Evolutionary conservation across 805 yeast genomes (phyloP).

Genomic region (Priceomyces melissophilus): DNA sequence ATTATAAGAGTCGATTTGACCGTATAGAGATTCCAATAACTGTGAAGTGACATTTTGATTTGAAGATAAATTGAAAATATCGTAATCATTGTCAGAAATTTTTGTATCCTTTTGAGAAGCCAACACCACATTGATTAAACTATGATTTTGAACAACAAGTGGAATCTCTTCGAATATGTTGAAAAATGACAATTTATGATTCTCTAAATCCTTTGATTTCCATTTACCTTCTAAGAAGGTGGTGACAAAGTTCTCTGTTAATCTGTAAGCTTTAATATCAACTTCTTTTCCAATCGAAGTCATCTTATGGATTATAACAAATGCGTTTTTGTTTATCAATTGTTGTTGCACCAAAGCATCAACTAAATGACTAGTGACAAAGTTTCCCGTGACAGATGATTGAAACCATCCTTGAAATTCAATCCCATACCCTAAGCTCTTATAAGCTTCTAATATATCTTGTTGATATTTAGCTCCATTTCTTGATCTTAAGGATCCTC

Average conservation of each 20-base stretch:
- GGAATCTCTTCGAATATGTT: conserved; percentile 73
- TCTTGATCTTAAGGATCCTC: conserved; percentile 57
- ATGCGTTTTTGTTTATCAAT: conserved; percentile 49
- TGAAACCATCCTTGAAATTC: conserved; percentile 83
- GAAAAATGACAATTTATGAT: conserved; percentile 56
- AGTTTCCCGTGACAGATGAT: conserved; percentile 64
- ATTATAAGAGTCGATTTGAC: conserved; percentile 70
- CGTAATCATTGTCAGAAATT: conserved; percentile 24
- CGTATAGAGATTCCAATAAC: conserved; percentile 59
- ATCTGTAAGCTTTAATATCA: conserved; percentile 64
- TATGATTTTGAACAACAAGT: conserved; percentile 62
- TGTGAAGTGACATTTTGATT: conserved; percentile 44
- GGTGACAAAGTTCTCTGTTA: conserved; percentile 58
- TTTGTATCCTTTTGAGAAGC: conserved; percentile 20
- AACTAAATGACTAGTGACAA: conserved; percentile 60
- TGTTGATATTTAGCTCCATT: conserved; percentile 66
- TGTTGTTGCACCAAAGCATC: conserved; percentile 71
- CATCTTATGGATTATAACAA: conserved; percentile 66
- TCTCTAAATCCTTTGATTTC: conserved; percentile 59
- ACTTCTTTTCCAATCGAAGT: conserved; percentile 64
- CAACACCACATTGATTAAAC: conserved; percentile 57
- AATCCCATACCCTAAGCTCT: conserved; percentile 60
- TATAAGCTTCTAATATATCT: conserved; percentile 60
- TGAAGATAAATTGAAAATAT: conserved; percentile 39
- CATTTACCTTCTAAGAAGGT: conserved; percentile 58